Evolutionary conservation across 2,329 filamentous ascomycete genomes (phyloP), one percentile per base, ranked within the genome.

Genomic region (Colletotrichum sp.): DNA sequence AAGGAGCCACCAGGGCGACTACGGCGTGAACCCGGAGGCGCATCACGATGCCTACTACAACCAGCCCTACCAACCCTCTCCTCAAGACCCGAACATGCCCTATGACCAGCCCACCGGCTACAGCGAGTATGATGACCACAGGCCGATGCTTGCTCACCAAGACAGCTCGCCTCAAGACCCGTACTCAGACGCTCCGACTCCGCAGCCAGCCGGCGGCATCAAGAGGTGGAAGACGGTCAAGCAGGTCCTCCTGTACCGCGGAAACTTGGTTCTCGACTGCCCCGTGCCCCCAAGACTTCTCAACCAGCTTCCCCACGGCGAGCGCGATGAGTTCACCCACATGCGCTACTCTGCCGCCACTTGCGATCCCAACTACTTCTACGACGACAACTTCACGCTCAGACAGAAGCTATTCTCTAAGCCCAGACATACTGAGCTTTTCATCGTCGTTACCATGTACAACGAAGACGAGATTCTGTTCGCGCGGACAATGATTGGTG

Each of bases 401-500:
- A 94, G 96, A 77, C 96, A 98, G 85, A 94, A 92, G 82, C 91
- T 98, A 28, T 98, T 98, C 82, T 95, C 95, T 72, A 98, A 98
- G 84, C 94, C 95, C 5, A 91, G 96, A 70, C 95, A 98, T 82
- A 98, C 96, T 0, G 96, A 98, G 86, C 88, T 98, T 3, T 98
- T 98, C 85, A 98, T 98, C 80, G 96, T 96, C 38, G 92, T 98
- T 70, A 98, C 96, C 73, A 98, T 98, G 96, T 99, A 99, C 88
- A 99, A 99, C 82, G 97, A 99, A 82, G 96, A 99, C 83, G 97
- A 99, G 80, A 93, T 98, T 78, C 89, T 98, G 75, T 98, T 99
- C 83, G 96, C 97, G 28, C 93, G 97, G 56, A 98, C 97, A 6
- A 95, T 99, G 95, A 95, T 93, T 66, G 97, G 97, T 84, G 96